Conservation (phyloP, 768 basidiomycete genomes). For the Russula vinacea region DNA sequence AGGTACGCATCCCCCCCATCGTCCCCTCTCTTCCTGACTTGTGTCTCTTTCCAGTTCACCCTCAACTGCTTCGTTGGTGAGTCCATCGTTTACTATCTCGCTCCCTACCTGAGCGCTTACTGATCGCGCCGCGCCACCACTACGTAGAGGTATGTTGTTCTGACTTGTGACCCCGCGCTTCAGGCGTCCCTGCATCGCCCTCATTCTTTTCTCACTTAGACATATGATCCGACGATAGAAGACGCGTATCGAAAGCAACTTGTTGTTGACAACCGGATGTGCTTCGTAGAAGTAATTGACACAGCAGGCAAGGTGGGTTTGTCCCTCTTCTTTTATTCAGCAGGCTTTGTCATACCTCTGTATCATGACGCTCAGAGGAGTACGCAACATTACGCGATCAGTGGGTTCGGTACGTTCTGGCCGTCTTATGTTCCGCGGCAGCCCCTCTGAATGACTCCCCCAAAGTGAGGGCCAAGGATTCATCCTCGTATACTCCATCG, state of each 20-base stretch:
- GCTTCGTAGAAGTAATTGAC: slow-evolving; percentile 95
- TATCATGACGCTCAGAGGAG: slow-evolving; percentile 63
- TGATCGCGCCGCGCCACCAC: slow-evolving; percentile 25
- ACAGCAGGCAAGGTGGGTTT: slow-evolving; percentile 92
- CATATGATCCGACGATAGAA: slow-evolving; percentile 98
- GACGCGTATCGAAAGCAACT: slow-evolving; percentile 96
- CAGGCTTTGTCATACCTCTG: slow-evolving; percentile 28
- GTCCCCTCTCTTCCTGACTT: slow-evolving; percentile 14
- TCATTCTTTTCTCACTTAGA: slow-evolving; percentile 45
- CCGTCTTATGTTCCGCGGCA: slow-evolving; percentile 20
- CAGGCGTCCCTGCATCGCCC: slow-evolving; percentile 20
- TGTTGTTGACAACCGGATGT: slow-evolving; percentile 92
- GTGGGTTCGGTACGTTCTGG: slow-evolving; percentile 82
- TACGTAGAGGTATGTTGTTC: slow-evolving; percentile 51
- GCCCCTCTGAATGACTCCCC: slow-evolving; percentile 21
- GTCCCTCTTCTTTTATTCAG: slow-evolving; percentile 7
- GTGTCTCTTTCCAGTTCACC: slow-evolving; percentile 63
- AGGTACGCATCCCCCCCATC: slow-evolving; percentile 50
- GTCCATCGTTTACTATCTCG: slow-evolving; percentile 34
- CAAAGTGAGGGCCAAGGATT: slow-evolving; percentile 95
- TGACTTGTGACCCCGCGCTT: slow-evolving; percentile 18
- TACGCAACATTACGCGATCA: slow-evolving; percentile 95
- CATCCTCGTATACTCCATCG: slow-evolving; percentile 94
- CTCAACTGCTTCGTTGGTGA: slow-evolving; percentile 93
- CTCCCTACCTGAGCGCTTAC: slow-evolving; percentile 15